Evolutionary conservation across 1,284 basidiomycete species (phyloP).

Genomic region (Cutaneotrichosporon sp.): DNA sequence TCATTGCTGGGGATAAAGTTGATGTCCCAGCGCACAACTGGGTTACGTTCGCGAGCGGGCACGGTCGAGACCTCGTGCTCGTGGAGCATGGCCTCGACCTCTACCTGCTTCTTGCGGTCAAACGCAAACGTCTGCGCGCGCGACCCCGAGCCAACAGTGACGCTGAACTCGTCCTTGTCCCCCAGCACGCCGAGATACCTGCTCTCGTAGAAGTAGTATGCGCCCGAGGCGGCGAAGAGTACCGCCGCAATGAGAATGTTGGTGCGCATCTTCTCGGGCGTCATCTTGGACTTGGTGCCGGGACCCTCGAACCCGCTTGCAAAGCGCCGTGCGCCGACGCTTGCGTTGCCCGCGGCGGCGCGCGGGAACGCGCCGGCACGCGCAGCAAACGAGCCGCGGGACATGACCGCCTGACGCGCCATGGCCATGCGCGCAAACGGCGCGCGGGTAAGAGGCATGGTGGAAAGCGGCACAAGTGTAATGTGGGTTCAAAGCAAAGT

Average conservation of each 20-base stretch:
- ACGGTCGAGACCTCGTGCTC: constrained; percentile 24
- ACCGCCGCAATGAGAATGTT: constrained; percentile 25
- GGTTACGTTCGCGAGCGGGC: constrained; percentile 29
- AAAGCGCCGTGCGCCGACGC: neutral
- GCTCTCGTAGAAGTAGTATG: constrained; percentile 31
- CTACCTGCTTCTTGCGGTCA: constrained; percentile 25
- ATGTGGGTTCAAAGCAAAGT: no score
- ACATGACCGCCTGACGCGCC: no score
- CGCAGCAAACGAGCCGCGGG: no score
- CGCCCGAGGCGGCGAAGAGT: constrained; percentile 27
- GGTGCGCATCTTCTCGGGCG: constrained; percentile 7
- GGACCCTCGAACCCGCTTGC: constrained; percentile 1
- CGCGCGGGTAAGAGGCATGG: neutral
- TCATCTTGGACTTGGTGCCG: constrained; percentile 3
- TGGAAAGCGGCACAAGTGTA: neutral
- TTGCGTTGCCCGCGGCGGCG: neutral
- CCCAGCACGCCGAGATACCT: constrained; percentile 1
- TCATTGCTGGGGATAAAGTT: constrained; percentile 77
- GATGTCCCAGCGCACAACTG: constrained; percentile 59
- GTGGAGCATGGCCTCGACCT: constrained; percentile 31
- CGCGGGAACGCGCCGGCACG: no score
- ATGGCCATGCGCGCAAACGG: neutral
- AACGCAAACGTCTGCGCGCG: constrained; percentile 24
- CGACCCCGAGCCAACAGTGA: constrained; percentile 9
- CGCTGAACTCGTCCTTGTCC: constrained; percentile 11